A percentile compares a stretch with the other conserved stretches of the same genome.
These are phyloP conservation scores for Wallacemonas sp. DNA, from an alignment of 208 protist species.

Conservation along the genomic window DNA sequence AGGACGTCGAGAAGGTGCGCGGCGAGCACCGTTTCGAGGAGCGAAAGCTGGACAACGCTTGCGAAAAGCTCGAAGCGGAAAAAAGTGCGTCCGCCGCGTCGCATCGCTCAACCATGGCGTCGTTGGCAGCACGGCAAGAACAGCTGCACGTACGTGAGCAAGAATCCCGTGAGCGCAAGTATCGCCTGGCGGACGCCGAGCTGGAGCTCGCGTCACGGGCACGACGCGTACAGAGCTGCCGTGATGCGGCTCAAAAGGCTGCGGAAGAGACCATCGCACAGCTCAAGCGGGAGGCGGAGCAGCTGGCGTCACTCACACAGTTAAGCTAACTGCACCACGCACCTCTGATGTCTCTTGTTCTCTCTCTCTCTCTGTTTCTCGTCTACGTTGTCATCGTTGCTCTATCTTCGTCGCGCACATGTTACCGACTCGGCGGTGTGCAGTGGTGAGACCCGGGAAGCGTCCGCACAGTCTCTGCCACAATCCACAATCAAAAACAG, in stretches of 20 bases:
- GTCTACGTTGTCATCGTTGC: too few relatives aligned
- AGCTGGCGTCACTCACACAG: slow-evolving; percentile 5
- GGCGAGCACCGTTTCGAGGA: slow-evolving; percentile 12
- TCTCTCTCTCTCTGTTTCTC: slow-evolving; percentile 1
- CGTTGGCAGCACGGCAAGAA: slow-evolving; percentile 21
- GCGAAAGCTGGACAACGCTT: slow-evolving; percentile 21
- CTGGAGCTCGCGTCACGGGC: slow-evolving; percentile 14
- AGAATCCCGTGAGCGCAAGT: slow-evolving; percentile 14
- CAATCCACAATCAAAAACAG: too few relatives aligned
- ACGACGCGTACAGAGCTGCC: slow-evolving; percentile 23
- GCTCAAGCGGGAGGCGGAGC: slow-evolving; percentile 23
- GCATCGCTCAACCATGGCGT: slow-evolving; percentile 19
- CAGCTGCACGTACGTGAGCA: slow-evolving; percentile 14
- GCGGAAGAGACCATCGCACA: slow-evolving; percentile 23
- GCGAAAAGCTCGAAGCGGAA: slow-evolving; percentile 22
- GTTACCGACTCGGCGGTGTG: too few relatives aligned
- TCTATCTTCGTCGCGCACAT: too few relatives aligned
- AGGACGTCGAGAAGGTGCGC: slow-evolving; percentile 2
- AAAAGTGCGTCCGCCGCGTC: slow-evolving; percentile 8
- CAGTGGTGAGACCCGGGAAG: too few relatives aligned
- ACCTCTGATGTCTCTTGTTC: background rate
- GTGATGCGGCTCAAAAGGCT: slow-evolving; percentile 16
- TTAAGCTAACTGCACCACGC: background rate
- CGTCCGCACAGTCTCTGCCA: too few relatives aligned
- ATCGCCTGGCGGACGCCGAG: slow-evolving; percentile 26